Evolutionary conservation across 1,284 basidiomycete species (phyloP).

Genomic region (Moesziomyces sp.): DNA sequence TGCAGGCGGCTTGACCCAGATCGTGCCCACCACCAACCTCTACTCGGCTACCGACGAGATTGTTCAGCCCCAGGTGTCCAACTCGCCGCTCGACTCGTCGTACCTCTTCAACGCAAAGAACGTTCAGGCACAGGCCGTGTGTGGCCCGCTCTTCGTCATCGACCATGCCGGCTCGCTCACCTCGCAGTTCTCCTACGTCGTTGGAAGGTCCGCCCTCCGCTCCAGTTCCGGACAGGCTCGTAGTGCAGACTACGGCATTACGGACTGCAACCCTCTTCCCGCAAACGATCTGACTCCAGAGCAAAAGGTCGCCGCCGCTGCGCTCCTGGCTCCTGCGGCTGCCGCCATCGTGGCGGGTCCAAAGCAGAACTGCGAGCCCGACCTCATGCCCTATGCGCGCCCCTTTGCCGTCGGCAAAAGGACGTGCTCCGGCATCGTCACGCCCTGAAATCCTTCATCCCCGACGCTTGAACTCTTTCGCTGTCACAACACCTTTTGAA

Average conservation of each 20-base stretch:
- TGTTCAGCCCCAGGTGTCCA: slow-evolving; percentile 27
- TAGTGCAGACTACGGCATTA: slow-evolving; percentile 12
- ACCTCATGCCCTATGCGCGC: slow-evolving; percentile 38
- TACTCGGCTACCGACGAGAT: slow-evolving; percentile 35
- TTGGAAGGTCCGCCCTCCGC: slow-evolving; percentile 18
- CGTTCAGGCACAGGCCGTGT: slow-evolving; percentile 28
- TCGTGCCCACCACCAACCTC: slow-evolving; percentile 44
- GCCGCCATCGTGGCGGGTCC: slow-evolving; percentile 16
- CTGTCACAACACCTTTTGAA: not conserved
- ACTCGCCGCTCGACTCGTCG: slow-evolving; percentile 15
- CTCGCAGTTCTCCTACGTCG: slow-evolving; percentile 26
- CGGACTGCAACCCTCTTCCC: slow-evolving; percentile 25
- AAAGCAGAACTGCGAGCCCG: slow-evolving; percentile 41
- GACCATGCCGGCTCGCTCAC: slow-evolving; percentile 32
- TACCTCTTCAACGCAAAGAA: slow-evolving; percentile 30
- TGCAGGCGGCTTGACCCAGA: slow-evolving; percentile 32
- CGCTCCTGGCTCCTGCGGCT: slow-evolving; percentile 13
- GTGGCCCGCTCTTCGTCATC: slow-evolving; percentile 21
- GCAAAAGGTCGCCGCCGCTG: slow-evolving; percentile 13
- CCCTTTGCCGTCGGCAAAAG: slow-evolving; percentile 23
- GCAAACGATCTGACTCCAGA: slow-evolving; percentile 15
- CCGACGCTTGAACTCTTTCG: not conserved
- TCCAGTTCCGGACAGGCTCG: slow-evolving; percentile 10
- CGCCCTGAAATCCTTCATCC: too few species aligned
- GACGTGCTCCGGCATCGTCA: slow-evolving; percentile 29